A percentile compares a stretch with the other conserved stretches of the same genome.
These are phyloP conservation scores for Dissophora ornata DNA, from an alignment of 192 early-diverging fungal species.

Conservation along the genomic window DNA sequence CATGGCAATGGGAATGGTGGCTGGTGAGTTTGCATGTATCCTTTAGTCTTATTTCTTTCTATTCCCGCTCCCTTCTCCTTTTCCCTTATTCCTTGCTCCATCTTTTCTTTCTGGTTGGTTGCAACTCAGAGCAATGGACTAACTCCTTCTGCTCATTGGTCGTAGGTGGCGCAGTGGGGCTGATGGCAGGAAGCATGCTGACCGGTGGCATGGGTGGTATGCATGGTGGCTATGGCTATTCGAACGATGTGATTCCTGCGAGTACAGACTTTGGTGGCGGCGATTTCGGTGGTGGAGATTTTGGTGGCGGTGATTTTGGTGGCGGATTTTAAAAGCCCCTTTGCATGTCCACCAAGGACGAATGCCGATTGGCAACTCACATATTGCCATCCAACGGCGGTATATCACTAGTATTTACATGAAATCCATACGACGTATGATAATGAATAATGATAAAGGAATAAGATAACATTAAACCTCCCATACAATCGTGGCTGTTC, in stretches of 20 bases:
- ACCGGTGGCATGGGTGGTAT: constrained; percentile 28
- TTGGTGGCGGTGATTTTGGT: constrained; percentile 40
- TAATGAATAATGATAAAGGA: no score
- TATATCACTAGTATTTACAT: no score
- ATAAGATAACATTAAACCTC: no score
- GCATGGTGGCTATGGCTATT: constrained; percentile 15
- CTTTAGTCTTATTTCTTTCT: not conserved
- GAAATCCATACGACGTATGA: no score
- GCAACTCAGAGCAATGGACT: not conserved
- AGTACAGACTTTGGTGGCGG: constrained; percentile 15
- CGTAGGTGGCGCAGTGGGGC: constrained; percentile 41
- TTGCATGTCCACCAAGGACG: no score
- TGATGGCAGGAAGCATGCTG: constrained; percentile 42
- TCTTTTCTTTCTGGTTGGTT: not conserved
- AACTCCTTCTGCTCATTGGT: not conserved
- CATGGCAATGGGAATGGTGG: constrained; percentile 47
- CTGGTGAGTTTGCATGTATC: constrained; percentile 20
- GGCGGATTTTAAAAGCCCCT: constrained; percentile 16
- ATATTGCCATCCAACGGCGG: no score
- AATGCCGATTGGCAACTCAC: no score
- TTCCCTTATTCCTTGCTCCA: no score
- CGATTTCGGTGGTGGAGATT: constrained; percentile 32
- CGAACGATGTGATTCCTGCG: constrained; percentile 18
- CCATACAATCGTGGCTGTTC: no score
- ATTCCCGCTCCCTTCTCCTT: not conserved